Evolutionary conservation across 2,329 filamentous ascomycete genomes (phyloP), one percentile per base, ranked within the genome.

Genomic region (Aphanocladium album): DNA sequence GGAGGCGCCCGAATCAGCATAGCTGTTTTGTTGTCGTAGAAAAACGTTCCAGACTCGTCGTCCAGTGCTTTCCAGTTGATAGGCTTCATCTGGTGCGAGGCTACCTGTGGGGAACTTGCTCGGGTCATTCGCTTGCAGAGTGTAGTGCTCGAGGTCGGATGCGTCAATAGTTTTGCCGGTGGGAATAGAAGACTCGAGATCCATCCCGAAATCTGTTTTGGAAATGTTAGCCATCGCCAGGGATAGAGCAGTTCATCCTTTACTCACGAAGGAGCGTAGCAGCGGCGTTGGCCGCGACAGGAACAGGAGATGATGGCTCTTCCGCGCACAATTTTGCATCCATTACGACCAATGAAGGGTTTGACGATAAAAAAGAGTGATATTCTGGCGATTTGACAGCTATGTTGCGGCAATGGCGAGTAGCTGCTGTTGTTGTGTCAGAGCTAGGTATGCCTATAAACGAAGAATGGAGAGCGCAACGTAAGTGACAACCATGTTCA

Each of bases 1-100:
- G 2, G 4, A 3, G 11, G 16, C 5, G 1, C 41, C 23, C 16
- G 4, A 5, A 2, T 17, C 17, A 3, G 30, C 1, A 35, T 2
- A 19, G 5, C n/a, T 6, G 4, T 41, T 35, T 43, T 53, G 57
- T n/a, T 53, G 53, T 11, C 49, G 49, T 19, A 60, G 1, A 41
- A 30, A 60, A 3, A 21, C 17, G 6, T 60, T 60, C 57, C 50
- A 60, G 35, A 60, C 37, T 17, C 41, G 57, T 25, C 57, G 57
- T 8, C 49, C 57, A 19, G 39, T 27, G 4, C 37, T 49, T 19
- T 60, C 57, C 6, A 60, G 41, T 19, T 37, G 30, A 21, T 46
- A 47, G n/a, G 57, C 27, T 8, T 21, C 39, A 41, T 49, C 57
- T 25, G 11, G 30, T 7, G 30, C n/a, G 17, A 60, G 21, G 11